Evolutionary conservation across 2,329 filamentous ascomycete species (phyloP).

Genomic region (Diplodia intermedia): DNA sequence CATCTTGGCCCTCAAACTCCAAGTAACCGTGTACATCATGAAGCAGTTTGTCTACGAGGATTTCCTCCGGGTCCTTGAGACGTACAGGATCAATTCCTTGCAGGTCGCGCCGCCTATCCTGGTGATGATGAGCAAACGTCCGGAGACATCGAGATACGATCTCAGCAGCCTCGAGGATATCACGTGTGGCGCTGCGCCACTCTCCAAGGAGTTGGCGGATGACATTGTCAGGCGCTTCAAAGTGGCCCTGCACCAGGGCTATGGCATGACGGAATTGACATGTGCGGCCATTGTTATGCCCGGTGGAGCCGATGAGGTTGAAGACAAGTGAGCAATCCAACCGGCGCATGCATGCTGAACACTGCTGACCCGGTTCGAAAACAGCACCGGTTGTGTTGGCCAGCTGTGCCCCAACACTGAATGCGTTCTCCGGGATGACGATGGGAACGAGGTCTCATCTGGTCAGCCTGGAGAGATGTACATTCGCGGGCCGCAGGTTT

Average conservation of each 20-base stretch:
- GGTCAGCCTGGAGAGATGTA: constrained; percentile 73
- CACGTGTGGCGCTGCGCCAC: constrained; percentile 72
- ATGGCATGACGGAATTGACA: constrained; percentile 81
- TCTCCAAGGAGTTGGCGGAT: constrained; percentile 49
- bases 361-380: constrained; percentile 49
- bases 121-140: constrained; percentile 74
- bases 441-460: constrained; percentile 57
- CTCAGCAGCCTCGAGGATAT: constrained; percentile 68
- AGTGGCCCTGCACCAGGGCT: constrained; percentile 71
- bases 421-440: constrained; percentile 69
- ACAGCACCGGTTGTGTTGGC: constrained; percentile 62
- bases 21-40: constrained; percentile 78
- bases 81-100: constrained; percentile 71
- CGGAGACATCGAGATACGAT: constrained; percentile 69
- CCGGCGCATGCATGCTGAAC: background rate
- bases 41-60: constrained; percentile 75
- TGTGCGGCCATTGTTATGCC: constrained; percentile 41
- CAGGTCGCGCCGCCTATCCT: constrained; percentile 77
- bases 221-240: constrained; percentile 66
- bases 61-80: constrained; percentile 72
- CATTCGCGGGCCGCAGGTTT: constrained; percentile 73
- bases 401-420: constrained; percentile 74
- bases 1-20: constrained; percentile 62
- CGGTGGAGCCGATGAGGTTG: constrained; percentile 7
- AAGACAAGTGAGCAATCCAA: constrained; percentile 33